phyloP scores from a whole-genome alignment of 768 basidiomycete genomes.

The Galerina sulciceps region DNA sequence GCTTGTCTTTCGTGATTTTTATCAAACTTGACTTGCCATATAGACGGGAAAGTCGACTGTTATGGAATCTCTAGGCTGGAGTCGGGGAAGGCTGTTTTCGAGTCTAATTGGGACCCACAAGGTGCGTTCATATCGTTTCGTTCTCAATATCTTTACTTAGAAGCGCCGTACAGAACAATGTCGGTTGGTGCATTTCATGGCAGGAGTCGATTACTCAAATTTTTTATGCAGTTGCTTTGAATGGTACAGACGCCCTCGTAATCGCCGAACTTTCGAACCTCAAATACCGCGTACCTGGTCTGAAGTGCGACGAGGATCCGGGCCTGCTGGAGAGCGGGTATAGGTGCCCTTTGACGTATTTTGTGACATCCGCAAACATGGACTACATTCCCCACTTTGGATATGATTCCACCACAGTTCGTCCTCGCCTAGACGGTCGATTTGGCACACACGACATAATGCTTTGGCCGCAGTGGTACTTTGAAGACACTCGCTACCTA shows the following conservation, averaged over 20 bases:
- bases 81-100: too few relatives aligned
- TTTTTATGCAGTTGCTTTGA: too few relatives aligned
- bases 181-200: too few relatives aligned
- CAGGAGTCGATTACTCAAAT: too few relatives aligned
- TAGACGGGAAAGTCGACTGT: neutral
- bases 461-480: constrained; percentile 10
- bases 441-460: constrained; percentile 3
- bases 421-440: neutral
- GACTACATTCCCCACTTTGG: neutral
- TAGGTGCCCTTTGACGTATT: neutral
- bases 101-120: too few relatives aligned
- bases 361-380: constrained; percentile 12
- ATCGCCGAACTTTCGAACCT: neutral
- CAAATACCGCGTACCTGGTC: neutral
- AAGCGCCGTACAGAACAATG: too few relatives aligned
- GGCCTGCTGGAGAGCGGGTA: neutral
- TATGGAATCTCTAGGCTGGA: too few relatives aligned
- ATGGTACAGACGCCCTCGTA: neutral
- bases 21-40: neutral
- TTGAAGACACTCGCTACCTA: constrained; percentile 4
- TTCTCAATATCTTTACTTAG: too few relatives aligned
- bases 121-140: too few relatives aligned
- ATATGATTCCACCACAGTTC: neutral
- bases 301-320: neutral
- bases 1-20: too few relatives aligned